Evolutionary conservation across 2,329 filamentous ascomycete species (phyloP), one percentile per base, ranked within the genome.

Genomic region (Cercospora beticola): DNA sequence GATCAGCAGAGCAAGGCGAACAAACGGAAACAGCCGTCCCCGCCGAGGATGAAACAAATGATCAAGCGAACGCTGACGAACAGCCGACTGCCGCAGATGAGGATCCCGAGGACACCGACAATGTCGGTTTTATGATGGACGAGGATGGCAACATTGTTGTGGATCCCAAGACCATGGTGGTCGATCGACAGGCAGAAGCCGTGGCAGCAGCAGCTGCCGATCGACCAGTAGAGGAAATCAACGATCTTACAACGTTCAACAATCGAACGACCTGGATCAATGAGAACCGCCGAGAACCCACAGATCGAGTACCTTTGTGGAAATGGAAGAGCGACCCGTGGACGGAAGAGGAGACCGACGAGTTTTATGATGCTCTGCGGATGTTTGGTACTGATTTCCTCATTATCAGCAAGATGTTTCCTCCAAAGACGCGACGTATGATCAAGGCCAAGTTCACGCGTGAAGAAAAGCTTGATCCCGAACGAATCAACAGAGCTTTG

Each of bases 341-440:
- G 92, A 87, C 85, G 61, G 84, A 87, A n/a, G 86, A 87, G 12
- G 87, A 89, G 68, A 94, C 90, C 3, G 89, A 91, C 65, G 83
- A 87, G 56, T 95, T 95, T 81, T 95, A 93, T 82, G 86, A 89
- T 30, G 89, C 88, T 0, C 83, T 96, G 1, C 82, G 84, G 67
- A 91, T 90, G 85, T 94, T 93, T 76, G 92, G 92, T 66, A 94
- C 91, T 1, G 92, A 94, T 77, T 96, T 95, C 76, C 86, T 90
- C 77, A 92, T 92, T 80, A 93, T 96, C 74, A 86, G 87, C 68
- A 87, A 88, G 74, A 88, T 93, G 85, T 94, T 96, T 75, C 87
- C 88, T 0, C 86, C 87, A 71, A 89, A 90, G 75, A 90, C 87
- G 68, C 86, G 92, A 18, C 86, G 89, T 33, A 88, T 92, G 78